phyloP scores from a whole-genome alignment of 225 moss, liverwort and hornwort genomes.

The Physcomitrium patens region DNA sequence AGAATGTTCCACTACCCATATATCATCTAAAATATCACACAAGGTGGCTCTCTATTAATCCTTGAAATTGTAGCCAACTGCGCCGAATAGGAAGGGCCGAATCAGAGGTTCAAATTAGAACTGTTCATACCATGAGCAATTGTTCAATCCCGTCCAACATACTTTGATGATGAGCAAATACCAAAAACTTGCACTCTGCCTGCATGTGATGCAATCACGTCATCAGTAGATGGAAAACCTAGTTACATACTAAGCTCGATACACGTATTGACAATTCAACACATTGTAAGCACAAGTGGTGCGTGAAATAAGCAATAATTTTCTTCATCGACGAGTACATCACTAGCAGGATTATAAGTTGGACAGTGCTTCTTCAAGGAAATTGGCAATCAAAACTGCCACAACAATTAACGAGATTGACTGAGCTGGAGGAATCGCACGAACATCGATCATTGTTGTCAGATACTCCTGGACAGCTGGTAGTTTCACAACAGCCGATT shows the following conservation, averaged over 20 bases:
- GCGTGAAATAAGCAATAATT: conserved; percentile 4
- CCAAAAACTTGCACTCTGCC: conserved; percentile 96
- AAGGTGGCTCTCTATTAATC: conserved; percentile 9
- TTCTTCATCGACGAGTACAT: conserved; percentile 14
- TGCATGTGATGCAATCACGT: conserved; percentile 41
- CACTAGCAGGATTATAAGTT: background rate
- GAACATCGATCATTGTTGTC: conserved; percentile 68
- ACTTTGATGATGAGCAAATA: conserved; percentile 91
- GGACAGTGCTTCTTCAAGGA: conserved; percentile 9
- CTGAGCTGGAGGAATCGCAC: conserved; percentile 28
- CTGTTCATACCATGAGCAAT: conserved; percentile 65
- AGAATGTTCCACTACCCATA: conserved; percentile 3
- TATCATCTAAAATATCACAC: background rate
- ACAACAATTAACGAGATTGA: conserved; percentile 15
- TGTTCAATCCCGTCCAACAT: conserved; percentile 92
- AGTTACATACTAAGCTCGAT: background rate
- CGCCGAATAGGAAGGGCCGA: conserved; percentile 7
- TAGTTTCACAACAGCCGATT: conserved; percentile 65
- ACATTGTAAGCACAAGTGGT: conserved; percentile 10
- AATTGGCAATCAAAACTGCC: conserved; percentile 14
- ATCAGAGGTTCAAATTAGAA: conserved; percentile 18
- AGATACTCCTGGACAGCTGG: conserved; percentile 72
- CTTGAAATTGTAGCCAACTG: conserved; percentile 13
- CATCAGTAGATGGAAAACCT: conserved; percentile 31
- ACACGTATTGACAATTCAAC: background rate